These are phyloP conservation scores for Lablab purpureus DNA, from an alignment of 306 rosid genomes.

Conservation along the genomic window DNA sequence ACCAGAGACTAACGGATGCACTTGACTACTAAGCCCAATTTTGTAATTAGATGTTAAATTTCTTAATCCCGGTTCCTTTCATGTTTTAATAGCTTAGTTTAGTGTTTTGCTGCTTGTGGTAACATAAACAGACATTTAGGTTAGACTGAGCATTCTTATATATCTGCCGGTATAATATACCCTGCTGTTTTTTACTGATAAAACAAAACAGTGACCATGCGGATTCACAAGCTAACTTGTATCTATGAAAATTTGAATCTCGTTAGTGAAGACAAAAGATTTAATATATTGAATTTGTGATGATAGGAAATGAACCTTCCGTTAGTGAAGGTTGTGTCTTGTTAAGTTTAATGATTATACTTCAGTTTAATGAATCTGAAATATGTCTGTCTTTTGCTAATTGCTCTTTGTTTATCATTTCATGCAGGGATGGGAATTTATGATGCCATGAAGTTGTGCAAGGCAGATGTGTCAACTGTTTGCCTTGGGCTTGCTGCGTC, in stretches of 20 bases:
- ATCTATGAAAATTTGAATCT: conserved; percentile 10
- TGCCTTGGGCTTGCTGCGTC: conserved; percentile 98
- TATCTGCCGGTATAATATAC: not conserved
- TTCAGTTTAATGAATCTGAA: conserved; percentile 27
- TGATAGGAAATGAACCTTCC: conserved; percentile 13
- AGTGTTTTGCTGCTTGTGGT: conserved; percentile 32
- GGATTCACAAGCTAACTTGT: conserved; percentile 22
- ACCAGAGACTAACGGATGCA: not conserved
- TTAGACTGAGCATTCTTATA: not conserved
- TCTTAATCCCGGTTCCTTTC: not conserved
- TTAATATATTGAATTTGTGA: conserved; percentile 24
- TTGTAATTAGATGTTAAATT: conserved; percentile 22
- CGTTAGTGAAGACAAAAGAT: not conserved
- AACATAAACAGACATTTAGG: not conserved
- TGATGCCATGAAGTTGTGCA: conserved; percentile 96
- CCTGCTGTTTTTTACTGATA: not conserved
- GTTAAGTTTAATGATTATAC: not conserved
- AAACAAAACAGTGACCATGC: not conserved
- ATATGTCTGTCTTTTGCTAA: conserved; percentile 26
- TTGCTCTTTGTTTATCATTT: conserved; percentile 36
- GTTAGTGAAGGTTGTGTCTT: not conserved
- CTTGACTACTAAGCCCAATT: conserved; percentile 24
- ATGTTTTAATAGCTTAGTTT: not conserved
- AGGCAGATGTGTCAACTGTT: conserved; percentile 94
- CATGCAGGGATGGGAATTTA: conserved; percentile 93